Conservation (phyloP, 2,329 filamentous ascomycete genomes). For the Sporothrix dimorphospora region DNA sequence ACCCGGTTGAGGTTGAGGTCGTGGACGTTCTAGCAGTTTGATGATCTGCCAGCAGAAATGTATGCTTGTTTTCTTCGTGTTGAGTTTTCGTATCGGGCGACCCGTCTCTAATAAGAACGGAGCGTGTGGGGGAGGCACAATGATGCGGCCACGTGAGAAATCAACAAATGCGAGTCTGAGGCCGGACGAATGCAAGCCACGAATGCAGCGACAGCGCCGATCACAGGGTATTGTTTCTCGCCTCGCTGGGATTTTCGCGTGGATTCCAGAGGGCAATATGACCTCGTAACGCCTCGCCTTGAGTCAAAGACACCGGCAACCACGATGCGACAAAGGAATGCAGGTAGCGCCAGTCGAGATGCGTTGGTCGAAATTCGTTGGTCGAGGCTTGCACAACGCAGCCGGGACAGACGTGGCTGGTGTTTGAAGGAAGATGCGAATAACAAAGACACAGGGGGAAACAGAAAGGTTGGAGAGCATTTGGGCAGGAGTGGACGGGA, state of each 20-base stretch:
- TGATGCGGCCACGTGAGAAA: slow-evolving; percentile 11
- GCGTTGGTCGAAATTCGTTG: neutral
- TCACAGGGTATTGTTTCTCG: slow-evolving; percentile 4
- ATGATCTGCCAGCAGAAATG: neutral
- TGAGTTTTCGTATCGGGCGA: no score
- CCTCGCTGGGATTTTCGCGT: neutral
- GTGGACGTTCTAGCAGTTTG: neutral
- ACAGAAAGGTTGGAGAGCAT: slow-evolving; percentile 2
- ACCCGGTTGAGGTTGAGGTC: neutral
- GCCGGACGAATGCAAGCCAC: slow-evolving; percentile 1
- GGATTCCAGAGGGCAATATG: slow-evolving; percentile 1
- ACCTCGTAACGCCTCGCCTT: slow-evolving; percentile 7
- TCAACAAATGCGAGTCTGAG: slow-evolving; percentile 6
- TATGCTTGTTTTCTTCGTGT: neutral
- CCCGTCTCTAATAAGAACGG: neutral
- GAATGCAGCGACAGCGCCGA: slow-evolving; percentile 17
- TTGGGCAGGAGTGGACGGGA: neutral
- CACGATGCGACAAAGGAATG: neutral
- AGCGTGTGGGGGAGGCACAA: neutral
- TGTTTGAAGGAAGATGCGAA: slow-evolving; percentile 11
- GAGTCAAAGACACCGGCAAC: neutral
- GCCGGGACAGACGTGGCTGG: slow-evolving; percentile 10
- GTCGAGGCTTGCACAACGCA: slow-evolving; percentile 15
- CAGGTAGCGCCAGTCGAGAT: slow-evolving; percentile 9
- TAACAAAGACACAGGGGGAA: neutral